phyloP scores from a whole-genome alignment of 2,329 filamentous ascomycete genomes.

The Clonostachys byssicola region DNA sequence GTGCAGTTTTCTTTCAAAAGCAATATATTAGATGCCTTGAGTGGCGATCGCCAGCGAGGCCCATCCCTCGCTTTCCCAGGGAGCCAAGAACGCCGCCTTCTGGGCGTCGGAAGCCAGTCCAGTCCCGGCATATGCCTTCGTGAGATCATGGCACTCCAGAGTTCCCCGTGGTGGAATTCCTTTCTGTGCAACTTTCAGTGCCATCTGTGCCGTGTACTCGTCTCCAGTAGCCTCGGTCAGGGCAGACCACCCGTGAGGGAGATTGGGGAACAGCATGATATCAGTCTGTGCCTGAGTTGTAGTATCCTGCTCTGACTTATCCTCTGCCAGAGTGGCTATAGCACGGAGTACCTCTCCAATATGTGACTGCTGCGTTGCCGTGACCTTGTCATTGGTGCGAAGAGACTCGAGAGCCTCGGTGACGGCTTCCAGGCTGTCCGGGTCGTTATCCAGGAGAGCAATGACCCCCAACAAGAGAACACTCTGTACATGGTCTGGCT shows the following conservation, averaged over 20 bases:
- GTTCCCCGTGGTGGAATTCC: slow-evolving; percentile 69
- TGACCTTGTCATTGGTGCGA: slow-evolving; percentile 62
- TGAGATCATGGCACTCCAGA: slow-evolving; percentile 65
- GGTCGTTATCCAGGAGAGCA: slow-evolving; percentile 74
- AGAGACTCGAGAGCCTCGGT: slow-evolving; percentile 71
- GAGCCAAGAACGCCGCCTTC: slow-evolving; percentile 72
- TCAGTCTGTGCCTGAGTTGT: slow-evolving; percentile 64
- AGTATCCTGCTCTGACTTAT: slow-evolving; percentile 37
- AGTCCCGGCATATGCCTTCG: slow-evolving; percentile 70
- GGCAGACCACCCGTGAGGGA: slow-evolving; percentile 77
- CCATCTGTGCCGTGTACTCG: slow-evolving; percentile 66
- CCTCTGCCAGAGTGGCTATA: slow-evolving; percentile 57
- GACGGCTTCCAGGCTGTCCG: slow-evolving; percentile 76
- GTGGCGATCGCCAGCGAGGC: slow-evolving; percentile 37
- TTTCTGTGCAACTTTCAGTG: slow-evolving; percentile 71
- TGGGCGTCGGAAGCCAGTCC: slow-evolving; percentile 71
- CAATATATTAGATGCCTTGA: slow-evolving; percentile 6
- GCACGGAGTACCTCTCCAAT: slow-evolving; percentile 74
- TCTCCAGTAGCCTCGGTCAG: slow-evolving; percentile 58
- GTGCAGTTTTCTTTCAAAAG: background rate
- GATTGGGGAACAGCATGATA: slow-evolving; percentile 75
- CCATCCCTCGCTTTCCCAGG: slow-evolving; percentile 72
- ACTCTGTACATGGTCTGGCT: slow-evolving; percentile 73
- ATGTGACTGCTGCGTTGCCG: slow-evolving; percentile 58
- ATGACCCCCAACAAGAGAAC: slow-evolving; percentile 81